Evolutionary conservation across 108 stramenopile species (phyloP), one percentile per base, ranked within the genome.

Genomic region (Cyclostephanos invisitatus): DNA sequence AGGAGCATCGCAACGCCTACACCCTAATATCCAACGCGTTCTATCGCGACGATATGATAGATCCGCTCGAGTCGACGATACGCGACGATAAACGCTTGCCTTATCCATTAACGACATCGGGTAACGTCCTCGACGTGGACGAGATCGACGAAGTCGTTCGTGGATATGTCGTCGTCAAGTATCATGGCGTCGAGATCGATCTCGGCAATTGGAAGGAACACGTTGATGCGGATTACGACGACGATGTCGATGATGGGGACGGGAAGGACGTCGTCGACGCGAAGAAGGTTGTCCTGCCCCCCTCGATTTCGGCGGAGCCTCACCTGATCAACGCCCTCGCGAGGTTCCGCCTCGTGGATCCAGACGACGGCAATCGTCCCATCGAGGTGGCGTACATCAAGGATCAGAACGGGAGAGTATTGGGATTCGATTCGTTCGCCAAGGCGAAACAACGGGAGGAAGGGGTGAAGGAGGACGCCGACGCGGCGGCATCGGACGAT

Each of bases 331-430:
- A 84, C 40, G 70, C 82, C 12, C 54, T 53, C 36, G 86, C 83
- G 15, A 80, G 74, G 38, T 64, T 87, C 24, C 59, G 58, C 12
- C 65, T 86, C 61, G 57, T 36, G 9, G 74, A 87, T 56, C 64
- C 70, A 29, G 2, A 53, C 0, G 60, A 72, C 9, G 64, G 47
- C 5, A 83, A 84, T 15, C 37, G 50, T 42, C 75, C 84, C 11
- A 80, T 90, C 46, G 88, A 91, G 64, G 81, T 90, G 65, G 93
- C 93, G 17, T 94, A 90, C 74, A 83, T 88, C 21, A 74, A 84
- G 32, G 93, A 94, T 80, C 90, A 94, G 67, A 66, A 84, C 20
- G 90, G 90, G 14, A 66, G 73, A 25, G 73, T 94, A 9, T 54
- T 94, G 27, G 93, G 93, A 2, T 91, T 90, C 78, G 82, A 86